A percentile compares a stretch with the other conserved stretches of the same genome.
Conservation (phyloP, 805 yeast genomes). For the Candida jianshihensis region DNA sequence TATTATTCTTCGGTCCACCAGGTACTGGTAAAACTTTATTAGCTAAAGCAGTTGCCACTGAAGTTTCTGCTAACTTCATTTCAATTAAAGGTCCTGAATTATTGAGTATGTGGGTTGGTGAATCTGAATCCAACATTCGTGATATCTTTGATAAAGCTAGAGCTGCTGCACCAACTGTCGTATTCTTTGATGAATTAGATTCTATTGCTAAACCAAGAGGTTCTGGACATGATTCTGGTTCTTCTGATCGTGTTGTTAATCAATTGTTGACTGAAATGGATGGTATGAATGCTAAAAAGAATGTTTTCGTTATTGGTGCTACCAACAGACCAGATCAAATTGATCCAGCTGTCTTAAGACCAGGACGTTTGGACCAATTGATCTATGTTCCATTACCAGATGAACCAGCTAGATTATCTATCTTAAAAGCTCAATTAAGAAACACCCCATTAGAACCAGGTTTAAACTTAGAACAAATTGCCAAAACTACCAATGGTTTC, state of each 20-base stretch:
- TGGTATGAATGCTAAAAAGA: conserved; percentile 99
- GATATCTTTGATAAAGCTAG: conserved; percentile 97
- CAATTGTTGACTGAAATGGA: conserved; percentile 98
- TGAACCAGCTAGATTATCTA: conserved; percentile 87
- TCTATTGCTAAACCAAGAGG: conserved; percentile 98
- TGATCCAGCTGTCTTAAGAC: conserved; percentile 97
- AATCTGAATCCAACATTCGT: conserved; percentile 94
- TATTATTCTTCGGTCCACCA: conserved; percentile 97
- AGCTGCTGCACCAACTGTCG: conserved; percentile 99
- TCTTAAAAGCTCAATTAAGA: conserved; percentile 92
- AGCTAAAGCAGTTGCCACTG: conserved; percentile 99
- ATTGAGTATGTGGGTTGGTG: conserved; percentile 98
- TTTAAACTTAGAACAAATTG: conserved; percentile 78
- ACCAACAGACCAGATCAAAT: conserved; percentile 99
- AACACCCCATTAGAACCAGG: conserved; percentile 99
- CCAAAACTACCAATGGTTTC: conserved; percentile 93
- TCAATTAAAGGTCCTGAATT: conserved; percentile 96
- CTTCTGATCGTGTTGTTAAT: conserved; percentile 92
- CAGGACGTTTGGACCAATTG: conserved; percentile 98
- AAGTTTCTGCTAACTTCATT: conserved; percentile 96
- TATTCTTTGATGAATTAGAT: conserved; percentile 95
- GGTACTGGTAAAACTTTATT: conserved; percentile 99
- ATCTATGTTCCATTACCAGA: conserved; percentile 98
- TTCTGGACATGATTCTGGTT: conserved; percentile 96
- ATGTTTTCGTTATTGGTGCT: conserved; percentile 98